These are phyloP conservation scores for Vigna nakashimae DNA, from an alignment of 306 rosid genomes.

Conservation along the genomic window DNA sequence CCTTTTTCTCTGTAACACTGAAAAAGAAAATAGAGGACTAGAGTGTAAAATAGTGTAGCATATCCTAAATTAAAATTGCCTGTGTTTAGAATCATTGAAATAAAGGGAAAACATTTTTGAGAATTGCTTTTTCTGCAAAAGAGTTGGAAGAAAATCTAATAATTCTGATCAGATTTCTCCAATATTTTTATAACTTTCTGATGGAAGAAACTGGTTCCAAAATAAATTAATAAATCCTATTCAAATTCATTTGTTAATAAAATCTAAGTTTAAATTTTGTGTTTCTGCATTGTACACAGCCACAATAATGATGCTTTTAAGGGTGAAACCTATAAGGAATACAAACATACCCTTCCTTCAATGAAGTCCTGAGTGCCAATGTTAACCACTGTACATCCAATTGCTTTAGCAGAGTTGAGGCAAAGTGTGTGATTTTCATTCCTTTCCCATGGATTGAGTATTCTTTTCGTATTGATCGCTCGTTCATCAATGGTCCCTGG, in stretches of 20 bases:
- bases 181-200: neutral
- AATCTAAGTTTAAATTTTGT: neutral
- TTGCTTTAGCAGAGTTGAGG: conserved; percentile 98
- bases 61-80: neutral
- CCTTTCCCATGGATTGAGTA: conserved; percentile 98
- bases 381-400: conserved; percentile 97
- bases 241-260: neutral
- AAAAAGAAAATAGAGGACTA: neutral
- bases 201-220: no score
- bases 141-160: neutral
- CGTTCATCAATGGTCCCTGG: conserved; percentile 96
- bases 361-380: conserved; percentile 97
- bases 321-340: conserved; percentile 36
- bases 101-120: neutral
- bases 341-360: conserved; percentile 91
- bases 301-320: conserved; percentile 2
- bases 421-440: conserved; percentile 97
- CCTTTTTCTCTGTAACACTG: neutral
- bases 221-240: no score
- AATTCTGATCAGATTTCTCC: no score
- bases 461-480: conserved; percentile 83
- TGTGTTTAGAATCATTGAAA: neutral
- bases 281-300: neutral
- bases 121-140: neutral
- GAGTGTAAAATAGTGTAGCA: conserved; percentile 5